Evolutionary conservation across 192 early-diverging fungal species (phyloP).

Genomic region (Gamsiella multidivaricata): DNA sequence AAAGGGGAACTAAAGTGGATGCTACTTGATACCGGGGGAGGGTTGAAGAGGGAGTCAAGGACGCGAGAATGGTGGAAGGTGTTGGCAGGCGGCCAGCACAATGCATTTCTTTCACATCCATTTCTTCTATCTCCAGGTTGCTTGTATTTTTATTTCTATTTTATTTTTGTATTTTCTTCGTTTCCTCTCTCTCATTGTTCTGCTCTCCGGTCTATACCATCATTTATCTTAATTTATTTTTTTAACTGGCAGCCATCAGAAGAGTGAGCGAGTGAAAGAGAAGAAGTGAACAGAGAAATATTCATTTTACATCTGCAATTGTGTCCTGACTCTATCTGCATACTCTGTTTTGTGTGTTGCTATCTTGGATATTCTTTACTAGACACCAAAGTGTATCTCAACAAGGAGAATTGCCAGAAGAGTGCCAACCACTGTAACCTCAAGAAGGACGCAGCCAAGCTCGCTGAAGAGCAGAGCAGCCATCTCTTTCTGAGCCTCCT

Average conservation of each 20-base stretch:
- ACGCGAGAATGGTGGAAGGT: too few species aligned
- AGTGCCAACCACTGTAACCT: slow-evolving; percentile 82
- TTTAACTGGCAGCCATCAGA: too few species aligned
- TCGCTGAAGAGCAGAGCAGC: slow-evolving; percentile 75
- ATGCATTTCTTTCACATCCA: too few species aligned
- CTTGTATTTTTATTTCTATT: too few species aligned
- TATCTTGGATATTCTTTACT: neutral
- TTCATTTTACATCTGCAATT: neutral
- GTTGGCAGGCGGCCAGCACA: too few species aligned
- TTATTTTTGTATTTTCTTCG: neutral
- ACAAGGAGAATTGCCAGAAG: slow-evolving; percentile 68
- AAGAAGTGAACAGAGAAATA: too few species aligned
- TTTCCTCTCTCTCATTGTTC: neutral
- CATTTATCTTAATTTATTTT: neutral
- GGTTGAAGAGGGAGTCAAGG: too few species aligned
- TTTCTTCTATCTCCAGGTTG: too few species aligned
- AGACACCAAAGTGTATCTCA: slow-evolving; percentile 65
- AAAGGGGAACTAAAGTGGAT: too few species aligned
- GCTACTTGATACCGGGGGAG: too few species aligned
- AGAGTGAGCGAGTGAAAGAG: too few species aligned
- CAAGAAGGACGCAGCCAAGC: slow-evolving; percentile 75
- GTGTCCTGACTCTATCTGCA: neutral
- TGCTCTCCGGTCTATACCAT: neutral
- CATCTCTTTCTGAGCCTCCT: slow-evolving; percentile 74
- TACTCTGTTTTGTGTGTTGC: too few species aligned